A percentile compares a stretch with the other conserved stretches of the same genome.
phyloP scores from a whole-genome alignment of 495 filamentous ascomycete species.

The Penicillium crystallinum region DNA sequence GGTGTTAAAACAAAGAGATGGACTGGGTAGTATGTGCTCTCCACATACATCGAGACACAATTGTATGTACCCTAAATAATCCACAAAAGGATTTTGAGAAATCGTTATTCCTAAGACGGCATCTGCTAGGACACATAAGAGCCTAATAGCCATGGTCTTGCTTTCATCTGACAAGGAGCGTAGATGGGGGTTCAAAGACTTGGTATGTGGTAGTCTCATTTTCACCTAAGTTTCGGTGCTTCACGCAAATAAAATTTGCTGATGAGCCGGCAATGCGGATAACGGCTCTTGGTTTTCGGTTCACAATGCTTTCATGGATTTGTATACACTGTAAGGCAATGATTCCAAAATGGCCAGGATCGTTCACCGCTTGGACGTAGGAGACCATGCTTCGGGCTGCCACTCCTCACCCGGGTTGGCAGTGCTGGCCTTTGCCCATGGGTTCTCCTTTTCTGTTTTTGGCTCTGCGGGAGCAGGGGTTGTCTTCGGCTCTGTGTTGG shows the following conservation, averaged over 20 bases:
- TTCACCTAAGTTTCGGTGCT: not conserved
- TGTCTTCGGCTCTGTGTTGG: slow-evolving; percentile 2
- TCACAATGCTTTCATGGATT: not conserved
- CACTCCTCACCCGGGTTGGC: slow-evolving; percentile 61
- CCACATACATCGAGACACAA: no score
- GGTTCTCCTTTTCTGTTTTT: slow-evolving; percentile 40
- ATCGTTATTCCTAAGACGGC: no score
- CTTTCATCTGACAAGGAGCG: not conserved
- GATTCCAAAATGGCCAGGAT: not conserved
- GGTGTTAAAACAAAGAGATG: no score
- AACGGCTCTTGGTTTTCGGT: not conserved
- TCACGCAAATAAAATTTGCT: not conserved
- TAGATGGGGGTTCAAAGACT: not conserved
- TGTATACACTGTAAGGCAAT: not conserved
- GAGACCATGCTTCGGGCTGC: slow-evolving; percentile 73
- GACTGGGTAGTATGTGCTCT: no score
- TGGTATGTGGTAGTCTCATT: not conserved
- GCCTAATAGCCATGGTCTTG: not conserved
- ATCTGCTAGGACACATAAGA: no score
- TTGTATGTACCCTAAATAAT: no score
- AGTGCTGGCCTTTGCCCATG: slow-evolving; percentile 51
- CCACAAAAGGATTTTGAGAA: no score
- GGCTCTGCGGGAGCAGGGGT: slow-evolving; percentile 11
- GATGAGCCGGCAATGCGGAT: not conserved
- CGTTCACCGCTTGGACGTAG: slow-evolving; percentile 28